Evolutionary conservation across 352 stramenopile genomes (phyloP), one percentile per base, ranked within the genome.

Genomic region (Phytophthora pini): DNA sequence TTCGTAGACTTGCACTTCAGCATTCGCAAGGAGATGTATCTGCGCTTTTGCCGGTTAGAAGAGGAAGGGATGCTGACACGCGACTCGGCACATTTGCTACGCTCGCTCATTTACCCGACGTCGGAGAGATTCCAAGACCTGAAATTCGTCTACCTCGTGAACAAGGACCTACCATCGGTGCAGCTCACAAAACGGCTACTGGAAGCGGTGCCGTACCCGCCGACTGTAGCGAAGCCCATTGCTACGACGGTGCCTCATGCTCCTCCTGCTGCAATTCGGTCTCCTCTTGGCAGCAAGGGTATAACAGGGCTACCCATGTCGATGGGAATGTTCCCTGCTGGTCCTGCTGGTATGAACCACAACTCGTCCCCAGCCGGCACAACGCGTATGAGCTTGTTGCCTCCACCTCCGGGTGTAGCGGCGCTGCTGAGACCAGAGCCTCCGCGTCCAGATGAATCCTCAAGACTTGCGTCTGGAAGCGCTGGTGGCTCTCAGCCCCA

Each of bases 81-180:
- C 13, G 87, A 95, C 47, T 83, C 79, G 17, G 87, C 87, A 13
- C 84, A 92, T 65, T 44, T 91, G 56, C 68, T 95, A 50, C 84
- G 85, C 13, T 79, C 82, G 46, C 77, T 93, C 46, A 94, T 93
- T 58, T 92, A 93, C 53, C 87, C 87, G 62, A 93, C 87, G 31
- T 93, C 87, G 10, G 79, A 93, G 46, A 68, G 76, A 45, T 95
- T 95, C 43, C 84, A 93, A 76, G 87, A 95, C 63, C 80, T 95
- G 62, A 93, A 93, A 55, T 95, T 95, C 47, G 87, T 95, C 20
- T 95, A 95, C 68, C 63, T 94, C 13, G 85, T 95, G n/a, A 95
- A 95, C 65, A 93, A 93, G 53, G 84, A 94, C 41, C 61, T 89
- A 40, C 76, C 85, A 54, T 81, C 83, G 15, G 77, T 83, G 13